phyloP scores from a whole-genome alignment of 805 yeast species.

The Teunomyces barrocoloradensis region DNA sequence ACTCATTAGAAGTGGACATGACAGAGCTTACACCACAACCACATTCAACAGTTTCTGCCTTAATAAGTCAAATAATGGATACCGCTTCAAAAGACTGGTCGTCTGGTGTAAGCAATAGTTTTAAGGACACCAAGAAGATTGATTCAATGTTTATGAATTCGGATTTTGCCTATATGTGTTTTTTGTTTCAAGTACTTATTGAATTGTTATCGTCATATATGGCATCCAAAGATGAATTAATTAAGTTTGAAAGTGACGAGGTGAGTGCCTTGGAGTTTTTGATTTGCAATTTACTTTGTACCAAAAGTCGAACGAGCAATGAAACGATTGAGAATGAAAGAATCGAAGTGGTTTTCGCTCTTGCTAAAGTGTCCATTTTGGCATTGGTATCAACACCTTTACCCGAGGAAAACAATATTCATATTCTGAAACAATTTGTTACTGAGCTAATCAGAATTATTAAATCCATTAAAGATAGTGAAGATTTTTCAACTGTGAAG shows the following conservation, averaged over 20 bases:
- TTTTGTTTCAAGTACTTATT: constrained; percentile 60
- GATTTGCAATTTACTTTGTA: background rate
- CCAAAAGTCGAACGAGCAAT: background rate
- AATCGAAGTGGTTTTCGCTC: background rate
- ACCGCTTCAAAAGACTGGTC: constrained; percentile 11
- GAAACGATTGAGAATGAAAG: too few species aligned
- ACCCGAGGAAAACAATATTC: constrained; percentile 12
- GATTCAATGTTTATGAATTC: constrained; percentile 6
- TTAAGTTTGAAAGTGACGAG: constrained; percentile 68
- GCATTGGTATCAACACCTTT: background rate
- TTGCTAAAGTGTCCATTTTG: background rate
- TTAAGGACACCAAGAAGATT: too few species aligned
- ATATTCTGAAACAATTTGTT: constrained; percentile 37
- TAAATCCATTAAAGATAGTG: too few species aligned
- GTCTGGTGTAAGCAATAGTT: background rate
- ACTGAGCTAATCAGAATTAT: too few species aligned
- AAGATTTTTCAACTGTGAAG: too few species aligned
- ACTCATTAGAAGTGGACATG: too few species aligned
- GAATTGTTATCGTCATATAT: constrained; percentile 78
- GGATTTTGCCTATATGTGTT: constrained; percentile 63
- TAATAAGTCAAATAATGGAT: constrained; percentile 10
- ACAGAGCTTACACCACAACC: background rate
- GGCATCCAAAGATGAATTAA: constrained; percentile 75
- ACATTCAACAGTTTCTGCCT: constrained; percentile 14
- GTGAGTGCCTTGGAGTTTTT: constrained; percentile 9